Base-by-base conservation (phyloP, 371 early-diverging fungal species). In the Saksenaea oblongispora region DNA sequence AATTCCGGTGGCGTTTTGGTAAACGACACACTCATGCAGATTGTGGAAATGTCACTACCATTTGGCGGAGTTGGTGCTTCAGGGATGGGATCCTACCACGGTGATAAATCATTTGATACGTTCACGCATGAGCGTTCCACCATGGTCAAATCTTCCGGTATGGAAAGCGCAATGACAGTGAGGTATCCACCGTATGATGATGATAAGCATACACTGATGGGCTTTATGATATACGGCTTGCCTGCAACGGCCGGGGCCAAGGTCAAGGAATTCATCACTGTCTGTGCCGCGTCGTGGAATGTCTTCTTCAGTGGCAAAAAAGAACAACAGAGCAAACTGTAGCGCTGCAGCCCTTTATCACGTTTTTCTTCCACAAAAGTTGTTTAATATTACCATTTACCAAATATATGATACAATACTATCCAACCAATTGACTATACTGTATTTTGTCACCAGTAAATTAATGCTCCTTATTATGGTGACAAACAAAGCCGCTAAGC, bases 41-140 rank as follows among this genome's bases (percentile, higher is more conserved):
- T 70, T 17, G 67, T 73, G 64, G 82, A 82, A 56, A 57, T 70
- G 5, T 67, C 75, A 41, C 61, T 91, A 51, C 96, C 97, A 14
- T 95, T 95, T 74, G 94, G 95, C 36, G 97, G 96, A 18, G 84
- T 91, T 9, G 96, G 96, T 0, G 75, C 86, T 2, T 90, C 90
- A n/a, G 97, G 97, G 14, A 51, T 59, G 59, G 44, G 42, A 58
- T 69, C 74, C 35, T 95, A 95, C 71, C 92, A 91, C 41, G 96
- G 95, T 61, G 78, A 80, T 58, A 72, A 78, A 54, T 91, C 94
- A 22, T 92, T 95, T 67, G 82, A 89, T 22, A 80, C 86, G 3
- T 92, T 95, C 69, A 83, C 87, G 22, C 90, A 92, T 60, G 82
- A 85, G 36, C 81, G 90, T 28, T 58, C 82, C 28, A 74, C 83